A percentile compares a stretch with the other conserved stretches of the same genome.
These are phyloP conservation scores for Colletotrichum sansevieriae DNA, from an alignment of 2,329 filamentous ascomycete genomes.

Conservation along the genomic window DNA sequence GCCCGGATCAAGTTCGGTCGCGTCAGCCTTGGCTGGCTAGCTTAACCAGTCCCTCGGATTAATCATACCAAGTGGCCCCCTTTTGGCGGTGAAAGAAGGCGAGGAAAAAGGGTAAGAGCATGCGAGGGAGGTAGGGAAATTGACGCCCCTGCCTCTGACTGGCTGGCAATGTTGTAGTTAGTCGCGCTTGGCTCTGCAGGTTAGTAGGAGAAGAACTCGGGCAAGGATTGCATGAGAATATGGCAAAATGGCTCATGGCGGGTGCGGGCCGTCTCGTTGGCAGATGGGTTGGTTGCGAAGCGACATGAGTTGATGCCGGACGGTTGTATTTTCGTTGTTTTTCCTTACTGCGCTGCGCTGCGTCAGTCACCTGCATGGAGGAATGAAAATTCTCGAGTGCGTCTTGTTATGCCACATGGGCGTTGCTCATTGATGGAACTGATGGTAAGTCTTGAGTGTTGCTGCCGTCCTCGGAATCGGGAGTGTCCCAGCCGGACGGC, in stretches of 20 bases:
- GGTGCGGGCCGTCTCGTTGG: not conserved
- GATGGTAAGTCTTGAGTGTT: too few relatives aligned
- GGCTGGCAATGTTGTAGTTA: conserved; percentile 5
- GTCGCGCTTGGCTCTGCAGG: conserved; percentile 8
- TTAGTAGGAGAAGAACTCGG: not conserved
- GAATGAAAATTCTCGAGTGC: not conserved
- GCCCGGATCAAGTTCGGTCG: conserved; percentile 19
- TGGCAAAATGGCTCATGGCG: not conserved
- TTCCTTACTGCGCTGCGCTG: too few relatives aligned
- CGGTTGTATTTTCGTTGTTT: too few relatives aligned
- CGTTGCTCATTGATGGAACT: conserved; percentile 9
- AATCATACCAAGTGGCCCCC: not conserved
- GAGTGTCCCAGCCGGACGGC: conserved; percentile 23
- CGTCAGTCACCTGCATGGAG: conserved; percentile 1
- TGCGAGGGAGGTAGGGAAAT: conserved; percentile 15
- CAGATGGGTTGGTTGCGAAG: too few relatives aligned
- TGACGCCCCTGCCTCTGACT: not conserved
- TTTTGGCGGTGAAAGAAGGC: conserved; percentile 33
- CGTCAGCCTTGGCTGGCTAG: conserved; percentile 30
- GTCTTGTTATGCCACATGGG: conserved; percentile 1
- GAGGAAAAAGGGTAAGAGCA: not conserved
- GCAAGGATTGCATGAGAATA: conserved; percentile 1
- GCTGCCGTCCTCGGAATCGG: not conserved
- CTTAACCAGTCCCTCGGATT: conserved; percentile 40
- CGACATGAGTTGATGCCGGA: too few relatives aligned